Base-by-base conservation (phyloP, 768 basidiomycete genomes). In the Tricholoma furcatifolium region DNA sequence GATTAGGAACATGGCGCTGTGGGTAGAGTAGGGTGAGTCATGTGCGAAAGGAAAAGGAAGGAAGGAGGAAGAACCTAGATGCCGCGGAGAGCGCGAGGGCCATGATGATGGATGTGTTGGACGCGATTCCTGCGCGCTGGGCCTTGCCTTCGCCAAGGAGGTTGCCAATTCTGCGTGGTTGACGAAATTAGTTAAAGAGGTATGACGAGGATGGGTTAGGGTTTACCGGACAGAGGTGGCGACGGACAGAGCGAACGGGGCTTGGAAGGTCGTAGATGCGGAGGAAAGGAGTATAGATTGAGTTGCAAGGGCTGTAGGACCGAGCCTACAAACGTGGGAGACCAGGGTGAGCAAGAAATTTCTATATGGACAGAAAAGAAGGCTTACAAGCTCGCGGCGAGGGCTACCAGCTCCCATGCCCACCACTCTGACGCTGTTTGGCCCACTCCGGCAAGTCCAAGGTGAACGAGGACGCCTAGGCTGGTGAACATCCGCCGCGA, bases 371-470 rank as follows among this genome's bases (percentile, higher is more conserved):
- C 20, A 18, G 12, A 45, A 24, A 2, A 41, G 18, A 65, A 35
- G 17, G 65, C 75, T 54, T 57, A 78, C 73, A 78, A 59, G 55
- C 76, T 77, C 3, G 81, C 81, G 5, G 75, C 78, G 2, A 82
- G 71, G 20, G 85, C 86, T 30, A 89, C 69, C 6, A 93, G 78
- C 69, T 97, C 94, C 96, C 96, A 96, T 35, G 88, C 87, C 93
- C 95, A 98, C 96, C 95, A 98, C 68, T 97, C 96, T 3, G 83
- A 85, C 1, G 91, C 91, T 3, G 83, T 87, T 67, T 93, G 92
- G 0, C 84, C 84, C 78, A 92, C 83, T 9, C 96, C 94, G 9
- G 90, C 89, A 3, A 95, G 61, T 0, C 95, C 92, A 0, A 98
- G 76, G 39, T 80, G 82, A 5, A 87, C 74, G 38, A 98, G 67